A percentile compares a stretch with the other conserved stretches of the same genome.
Conservation (phyloP, 305 asterid species). For the Fraxinus dipetala region DNA sequence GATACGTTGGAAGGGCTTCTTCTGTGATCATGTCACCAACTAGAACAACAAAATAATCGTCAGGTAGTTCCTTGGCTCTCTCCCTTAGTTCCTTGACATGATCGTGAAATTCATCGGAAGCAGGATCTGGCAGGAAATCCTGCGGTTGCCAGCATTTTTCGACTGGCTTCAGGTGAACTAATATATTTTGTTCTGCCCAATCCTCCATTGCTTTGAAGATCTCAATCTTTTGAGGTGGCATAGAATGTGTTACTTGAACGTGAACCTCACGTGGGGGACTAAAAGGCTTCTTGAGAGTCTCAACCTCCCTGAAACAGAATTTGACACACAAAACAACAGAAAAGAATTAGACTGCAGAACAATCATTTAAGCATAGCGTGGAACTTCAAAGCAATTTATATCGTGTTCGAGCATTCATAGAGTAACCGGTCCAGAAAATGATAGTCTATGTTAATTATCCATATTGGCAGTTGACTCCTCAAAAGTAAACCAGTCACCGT, state of each 20-base stretch:
- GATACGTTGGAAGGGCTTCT: slow-evolving; percentile 72
- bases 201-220: slow-evolving; percentile 52
- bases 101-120: slow-evolving; percentile 49
- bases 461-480: no score
- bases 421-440: background rate
- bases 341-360: background rate
- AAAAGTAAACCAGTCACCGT: no score
- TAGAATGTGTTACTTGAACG: slow-evolving; percentile 62
- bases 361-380: no score
- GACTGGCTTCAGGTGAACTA: slow-evolving; percentile 56
- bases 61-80: slow-evolving; percentile 60
- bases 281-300: slow-evolving; percentile 42
- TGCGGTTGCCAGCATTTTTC: slow-evolving; percentile 71
- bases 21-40: slow-evolving; percentile 66
- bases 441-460: no score
- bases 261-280: slow-evolving; percentile 47
- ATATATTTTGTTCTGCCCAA: slow-evolving; percentile 53
- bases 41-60: slow-evolving; percentile 53
- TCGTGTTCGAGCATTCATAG: background rate
- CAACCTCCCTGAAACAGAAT: slow-evolving; percentile 34
- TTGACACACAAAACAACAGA: no score
- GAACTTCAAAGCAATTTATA: background rate
- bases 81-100: slow-evolving; percentile 51
- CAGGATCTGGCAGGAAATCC: slow-evolving; percentile 63
- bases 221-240: slow-evolving; percentile 24